Evolutionary conservation across 1,284 basidiomycete genomes (phyloP).

Genomic region (Cutaneotrichosporon sp.): DNA sequence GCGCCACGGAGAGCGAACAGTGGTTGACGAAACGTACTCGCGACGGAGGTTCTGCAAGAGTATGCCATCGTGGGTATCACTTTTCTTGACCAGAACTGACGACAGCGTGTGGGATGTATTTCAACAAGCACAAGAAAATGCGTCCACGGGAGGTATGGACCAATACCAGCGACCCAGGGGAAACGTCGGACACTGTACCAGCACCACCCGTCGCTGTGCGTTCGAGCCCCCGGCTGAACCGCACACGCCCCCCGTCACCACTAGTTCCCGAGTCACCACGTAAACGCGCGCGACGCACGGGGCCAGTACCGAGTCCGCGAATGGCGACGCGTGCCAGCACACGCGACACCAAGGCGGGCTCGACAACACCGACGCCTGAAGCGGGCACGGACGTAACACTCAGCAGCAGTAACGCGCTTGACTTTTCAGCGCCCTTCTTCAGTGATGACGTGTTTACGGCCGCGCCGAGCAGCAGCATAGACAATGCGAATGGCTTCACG

Average conservation of each 20-base stretch:
- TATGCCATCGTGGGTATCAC: constrained; percentile 41
- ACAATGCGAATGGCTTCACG: background rate
- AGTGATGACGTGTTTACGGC: background rate
- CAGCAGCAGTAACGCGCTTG: background rate
- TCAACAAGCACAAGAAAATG: constrained; percentile 44
- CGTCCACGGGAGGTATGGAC: constrained; percentile 41
- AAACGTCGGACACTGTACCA: background rate
- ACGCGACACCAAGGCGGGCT: background rate
- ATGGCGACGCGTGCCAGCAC: constrained; percentile 26
- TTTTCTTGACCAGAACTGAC: background rate
- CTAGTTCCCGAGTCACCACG: constrained; percentile 22
- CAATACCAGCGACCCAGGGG: background rate
- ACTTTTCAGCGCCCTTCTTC: constrained; percentile 14
- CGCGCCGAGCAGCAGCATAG: background rate
- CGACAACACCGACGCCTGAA: constrained; percentile 14
- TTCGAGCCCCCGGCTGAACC: constrained; percentile 9
- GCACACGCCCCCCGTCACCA: constrained; percentile 5
- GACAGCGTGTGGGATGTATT: constrained; percentile 43
- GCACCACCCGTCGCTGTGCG: background rate
- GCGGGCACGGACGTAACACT: background rate
- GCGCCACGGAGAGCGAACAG: constrained; percentile 29
- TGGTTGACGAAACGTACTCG: constrained; percentile 36
- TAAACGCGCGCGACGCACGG: constrained; percentile 18
- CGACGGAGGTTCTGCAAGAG: constrained; percentile 35
- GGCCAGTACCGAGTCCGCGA: constrained; percentile 27